These are phyloP conservation scores for Limnomonas spitsbergensis DNA, from an alignment of 139 green algal genomes.

Conservation along the genomic window DNA sequence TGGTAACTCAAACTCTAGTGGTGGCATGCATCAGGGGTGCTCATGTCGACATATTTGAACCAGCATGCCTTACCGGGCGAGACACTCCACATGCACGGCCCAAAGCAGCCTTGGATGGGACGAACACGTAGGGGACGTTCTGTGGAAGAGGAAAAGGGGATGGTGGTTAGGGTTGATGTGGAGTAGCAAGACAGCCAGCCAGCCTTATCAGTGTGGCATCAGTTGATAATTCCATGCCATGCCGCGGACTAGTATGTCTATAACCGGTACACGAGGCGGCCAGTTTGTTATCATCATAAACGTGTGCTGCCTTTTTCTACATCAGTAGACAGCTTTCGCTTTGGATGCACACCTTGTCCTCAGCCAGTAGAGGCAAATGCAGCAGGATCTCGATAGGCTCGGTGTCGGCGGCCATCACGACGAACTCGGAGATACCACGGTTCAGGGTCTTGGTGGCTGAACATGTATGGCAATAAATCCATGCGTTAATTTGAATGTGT, in stretches of 20 bases:
- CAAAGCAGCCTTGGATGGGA: slow-evolving; percentile 94
- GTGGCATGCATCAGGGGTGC: too few species aligned
- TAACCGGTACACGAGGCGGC: too few species aligned
- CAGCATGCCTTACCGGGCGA: slow-evolving; percentile 65
- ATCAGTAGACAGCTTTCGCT: neutral
- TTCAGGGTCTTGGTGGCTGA: slow-evolving; percentile 93
- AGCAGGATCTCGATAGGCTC: slow-evolving; percentile 99
- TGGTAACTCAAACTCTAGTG: too few species aligned
- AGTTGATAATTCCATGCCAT: too few species aligned
- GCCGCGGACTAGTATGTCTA: too few species aligned
- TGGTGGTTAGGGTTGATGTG: neutral
- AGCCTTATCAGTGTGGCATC: too few species aligned
- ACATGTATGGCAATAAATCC: neutral
- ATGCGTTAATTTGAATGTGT: too few species aligned
- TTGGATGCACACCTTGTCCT: slow-evolving; percentile 84
- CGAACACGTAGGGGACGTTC: slow-evolving; percentile 99
- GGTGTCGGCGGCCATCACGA: slow-evolving; percentile 97
- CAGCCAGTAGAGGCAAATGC: slow-evolving; percentile 95
- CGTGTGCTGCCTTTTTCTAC: neutral
- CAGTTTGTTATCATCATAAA: too few species aligned
- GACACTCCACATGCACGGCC: slow-evolving; percentile 96
- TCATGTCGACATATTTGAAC: too few species aligned
- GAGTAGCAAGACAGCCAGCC: too few species aligned
- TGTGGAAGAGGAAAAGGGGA: slow-evolving; percentile 24
- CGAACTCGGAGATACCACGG: slow-evolving; percentile 93